Base-by-base conservation (phyloP, 768 basidiomycete species). In the Rhizopogon sp. region DNA sequence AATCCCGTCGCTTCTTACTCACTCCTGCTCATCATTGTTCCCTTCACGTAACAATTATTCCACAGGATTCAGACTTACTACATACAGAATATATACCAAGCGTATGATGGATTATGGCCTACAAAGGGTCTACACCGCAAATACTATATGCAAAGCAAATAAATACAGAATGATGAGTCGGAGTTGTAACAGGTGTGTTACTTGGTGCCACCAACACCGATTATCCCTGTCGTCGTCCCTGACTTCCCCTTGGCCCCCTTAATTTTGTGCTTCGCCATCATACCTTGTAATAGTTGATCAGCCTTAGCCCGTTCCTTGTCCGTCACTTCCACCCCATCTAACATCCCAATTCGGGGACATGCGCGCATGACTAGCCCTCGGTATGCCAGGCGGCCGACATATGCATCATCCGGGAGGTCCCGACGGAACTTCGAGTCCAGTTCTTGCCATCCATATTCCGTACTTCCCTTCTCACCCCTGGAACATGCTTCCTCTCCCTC, bases 251-350 rank as follows among this genome's bases (percentile, higher is more conserved):
- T 59, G 60, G 58, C 62, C 67, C 68, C 71, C 62, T 55, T 55
- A 64, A 65, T 60, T 65, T 66, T 70, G 60, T 65, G 69, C 69
- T 70, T 71, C 63, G 70, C 73, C 74, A 73, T 70, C 60, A 83
- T 77, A 59, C 82, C 79, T 68, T 71, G 71, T 60, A 93, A 72
- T 65, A 97, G 66, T 63, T 80, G 74, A 70, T 80, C 77, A 57
- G 89, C 91, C 77, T 95, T 97, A 58, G 74, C 75, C 74, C 87
- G 80, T 79, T 98, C 94, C 78, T 90, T 91, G 66, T 79, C 81
- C 69, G 80, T 80, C 64, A 96, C 82, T 57, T 78, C 78, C 64
- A 98, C 83, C 53, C 96, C 96, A 73, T 99, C 96, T 64, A 99
- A 71, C 76, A 85, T 71, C 64, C 78, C 74, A 60, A 98, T 72